Conservation (phyloP, 371 early-diverging fungal species). For the Rhizopus sp. region DNA sequence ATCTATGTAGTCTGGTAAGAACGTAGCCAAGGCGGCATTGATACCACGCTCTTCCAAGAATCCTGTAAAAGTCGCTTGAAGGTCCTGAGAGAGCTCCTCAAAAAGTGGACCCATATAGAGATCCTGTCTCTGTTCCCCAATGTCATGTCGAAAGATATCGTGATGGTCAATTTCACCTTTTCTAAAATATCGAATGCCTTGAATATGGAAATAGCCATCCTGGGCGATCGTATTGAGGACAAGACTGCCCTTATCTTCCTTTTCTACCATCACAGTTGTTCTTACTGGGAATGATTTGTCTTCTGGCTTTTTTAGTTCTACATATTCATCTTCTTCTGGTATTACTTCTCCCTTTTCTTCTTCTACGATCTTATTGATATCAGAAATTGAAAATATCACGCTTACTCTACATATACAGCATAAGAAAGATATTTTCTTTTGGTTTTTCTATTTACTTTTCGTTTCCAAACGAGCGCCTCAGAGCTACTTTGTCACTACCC, state of each 20-base stretch:
- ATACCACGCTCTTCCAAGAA: slow-evolving; percentile 91
- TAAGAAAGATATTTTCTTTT: neutral
- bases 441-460: slow-evolving; percentile 62
- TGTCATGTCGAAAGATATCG: slow-evolving; percentile 71
- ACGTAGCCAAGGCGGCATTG: slow-evolving; percentile 77
- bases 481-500: slow-evolving; percentile 71
- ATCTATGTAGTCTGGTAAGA: slow-evolving; percentile 88
- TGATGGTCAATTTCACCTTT: slow-evolving; percentile 59
- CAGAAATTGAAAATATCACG: slow-evolving; percentile 77
- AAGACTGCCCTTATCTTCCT: slow-evolving; percentile 64
- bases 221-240: slow-evolving; percentile 68
- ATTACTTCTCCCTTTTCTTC: slow-evolving; percentile 12
- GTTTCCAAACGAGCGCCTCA: slow-evolving; percentile 78
- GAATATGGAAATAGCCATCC: slow-evolving; percentile 79
- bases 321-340: slow-evolving; percentile 5
- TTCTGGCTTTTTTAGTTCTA: slow-evolving; percentile 7
- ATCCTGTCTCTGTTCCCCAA: slow-evolving; percentile 44
- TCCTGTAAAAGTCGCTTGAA: slow-evolving; percentile 79
- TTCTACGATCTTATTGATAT: slow-evolving; percentile 64
- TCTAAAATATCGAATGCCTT: slow-evolving; percentile 64
- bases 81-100: slow-evolving; percentile 37
- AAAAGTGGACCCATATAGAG: slow-evolving; percentile 29
- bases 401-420: slow-evolving; percentile 53
- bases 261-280: slow-evolving; percentile 69
- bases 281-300: slow-evolving; percentile 51